Evolutionary conservation across 768 basidiomycete genomes (phyloP).

Genomic region (Leccinum pellstonianum): DNA sequence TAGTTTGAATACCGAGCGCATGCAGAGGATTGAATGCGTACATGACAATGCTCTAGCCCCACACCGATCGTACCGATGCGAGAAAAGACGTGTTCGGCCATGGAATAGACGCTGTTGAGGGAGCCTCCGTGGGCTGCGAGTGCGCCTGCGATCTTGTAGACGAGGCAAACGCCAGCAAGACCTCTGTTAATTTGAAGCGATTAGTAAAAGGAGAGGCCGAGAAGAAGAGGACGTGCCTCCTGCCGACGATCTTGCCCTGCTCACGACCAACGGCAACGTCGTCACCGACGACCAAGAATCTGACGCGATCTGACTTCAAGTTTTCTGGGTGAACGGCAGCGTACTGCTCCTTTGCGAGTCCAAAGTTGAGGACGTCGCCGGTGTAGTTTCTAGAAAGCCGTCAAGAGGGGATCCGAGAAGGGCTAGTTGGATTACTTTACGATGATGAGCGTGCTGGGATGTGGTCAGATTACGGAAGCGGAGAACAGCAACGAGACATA

Average conservation of each 20-base stretch:
- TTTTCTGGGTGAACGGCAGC: constrained; percentile 68
- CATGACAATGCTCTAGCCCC: constrained; percentile 88
- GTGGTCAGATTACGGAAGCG: neutral
- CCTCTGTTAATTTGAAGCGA: constrained; percentile 47
- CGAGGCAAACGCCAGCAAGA: constrained; percentile 75
- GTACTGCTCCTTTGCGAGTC: constrained; percentile 83
- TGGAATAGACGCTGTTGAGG: constrained; percentile 42
- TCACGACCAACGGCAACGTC: constrained; percentile 84
- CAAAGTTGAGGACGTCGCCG: constrained; percentile 92
- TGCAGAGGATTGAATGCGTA: constrained; percentile 28
- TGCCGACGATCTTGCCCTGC: constrained; percentile 82
- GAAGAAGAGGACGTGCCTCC: constrained; percentile 45
- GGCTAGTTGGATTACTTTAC: constrained; percentile 56
- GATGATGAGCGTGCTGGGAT: constrained; percentile 68
- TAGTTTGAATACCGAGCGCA: neutral
- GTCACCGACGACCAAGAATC: constrained; percentile 83
- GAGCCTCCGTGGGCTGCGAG: constrained; percentile 64
- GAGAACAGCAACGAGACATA: constrained; percentile 27
- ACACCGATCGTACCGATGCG: constrained; percentile 81
- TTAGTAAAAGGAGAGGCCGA: neutral
- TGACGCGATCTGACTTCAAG: constrained; percentile 51
- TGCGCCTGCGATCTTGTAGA: constrained; percentile 91
- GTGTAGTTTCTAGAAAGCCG: constrained; percentile 67
- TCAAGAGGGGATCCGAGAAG: constrained; percentile 10
- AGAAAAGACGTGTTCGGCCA: constrained; percentile 52